Percentiles rank a stretch among this genome's conserved stretches.
phyloP scores from a whole-genome alignment of 2,329 filamentous ascomycete genomes.

The Calonectria hawksworthii region DNA sequence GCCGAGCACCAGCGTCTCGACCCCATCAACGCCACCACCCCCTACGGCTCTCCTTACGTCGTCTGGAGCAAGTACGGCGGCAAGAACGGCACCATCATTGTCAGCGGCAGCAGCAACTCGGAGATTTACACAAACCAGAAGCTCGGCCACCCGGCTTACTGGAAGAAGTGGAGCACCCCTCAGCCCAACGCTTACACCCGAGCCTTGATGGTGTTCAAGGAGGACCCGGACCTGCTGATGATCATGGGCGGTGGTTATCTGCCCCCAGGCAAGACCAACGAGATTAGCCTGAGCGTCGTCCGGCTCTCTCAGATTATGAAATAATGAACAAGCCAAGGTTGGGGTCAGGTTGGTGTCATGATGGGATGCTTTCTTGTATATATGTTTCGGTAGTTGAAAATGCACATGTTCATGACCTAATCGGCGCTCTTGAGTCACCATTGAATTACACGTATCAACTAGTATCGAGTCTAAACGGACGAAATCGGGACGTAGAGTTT shows the following conservation, averaged over 20 bases:
- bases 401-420: neutral
- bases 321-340: slow-evolving; percentile 6
- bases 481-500: neutral
- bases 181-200: slow-evolving; percentile 56
- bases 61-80: slow-evolving; percentile 60
- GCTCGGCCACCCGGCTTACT: slow-evolving; percentile 54
- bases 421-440: neutral
- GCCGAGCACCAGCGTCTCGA: slow-evolving; percentile 50
- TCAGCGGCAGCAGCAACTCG: slow-evolving; percentile 54
- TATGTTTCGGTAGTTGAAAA: neutral
- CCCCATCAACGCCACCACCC: slow-evolving; percentile 49
- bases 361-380: neutral
- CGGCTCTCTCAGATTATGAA: slow-evolving; percentile 44
- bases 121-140: slow-evolving; percentile 60
- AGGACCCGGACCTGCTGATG: slow-evolving; percentile 51
- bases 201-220: slow-evolving; percentile 52
- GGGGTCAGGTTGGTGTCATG: neutral
- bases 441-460: neutral
- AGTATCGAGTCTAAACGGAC: neutral
- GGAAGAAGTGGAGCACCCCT: slow-evolving; percentile 52
- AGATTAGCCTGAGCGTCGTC: slow-evolving; percentile 55
- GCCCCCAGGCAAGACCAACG: slow-evolving; percentile 62
- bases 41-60: slow-evolving; percentile 58
- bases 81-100: slow-evolving; percentile 60
- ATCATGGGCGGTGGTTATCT: slow-evolving; percentile 62